Conservation (phyloP, 257 asterid genomes). For the Hygrophila difformis region DNA sequence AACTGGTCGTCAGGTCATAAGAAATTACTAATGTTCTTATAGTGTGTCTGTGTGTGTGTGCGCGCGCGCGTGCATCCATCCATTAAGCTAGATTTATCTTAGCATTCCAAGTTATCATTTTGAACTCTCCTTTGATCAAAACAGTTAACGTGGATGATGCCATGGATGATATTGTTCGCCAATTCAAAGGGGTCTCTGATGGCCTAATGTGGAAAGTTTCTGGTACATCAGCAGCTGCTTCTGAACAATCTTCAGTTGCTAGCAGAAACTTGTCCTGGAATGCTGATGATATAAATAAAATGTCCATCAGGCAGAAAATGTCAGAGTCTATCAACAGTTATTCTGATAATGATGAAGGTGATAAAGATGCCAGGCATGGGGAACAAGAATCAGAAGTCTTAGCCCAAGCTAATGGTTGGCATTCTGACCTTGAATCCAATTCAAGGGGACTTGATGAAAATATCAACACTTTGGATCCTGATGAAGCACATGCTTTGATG, state of each 20-base stretch:
- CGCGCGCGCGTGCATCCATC: background rate
- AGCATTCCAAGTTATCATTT: constrained; percentile 3
- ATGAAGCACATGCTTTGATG: constrained; percentile 30
- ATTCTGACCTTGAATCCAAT: constrained; percentile 57
- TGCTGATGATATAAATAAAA: constrained; percentile 53
- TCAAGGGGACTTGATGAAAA: constrained; percentile 46
- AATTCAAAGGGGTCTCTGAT: constrained; percentile 94
- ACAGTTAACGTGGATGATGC: constrained; percentile 99
- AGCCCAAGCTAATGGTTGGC: constrained; percentile 46
- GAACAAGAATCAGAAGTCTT: constrained; percentile 38
- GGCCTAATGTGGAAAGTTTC: constrained; percentile 68
- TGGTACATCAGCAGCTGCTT: constrained; percentile 47
- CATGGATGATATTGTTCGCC: constrained; percentile 95
- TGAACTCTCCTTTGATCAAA: constrained; percentile 11
- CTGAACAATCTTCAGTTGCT: constrained; percentile 42
- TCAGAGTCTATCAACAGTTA: constrained; percentile 68
- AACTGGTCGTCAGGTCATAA: too few relatives aligned
- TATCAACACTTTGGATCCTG: constrained; percentile 29
- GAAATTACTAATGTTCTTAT: too few relatives aligned
- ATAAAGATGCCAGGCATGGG: constrained; percentile 49
- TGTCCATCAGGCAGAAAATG: constrained; percentile 38
- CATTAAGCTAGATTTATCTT: background rate
- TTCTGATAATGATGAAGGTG: constrained; percentile 74
- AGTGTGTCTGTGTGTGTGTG: background rate
- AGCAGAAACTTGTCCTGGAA: constrained; percentile 58